phyloP scores from a whole-genome alignment of 2,329 filamentous ascomycete species.

The Talaromyces funiculosus region DNA sequence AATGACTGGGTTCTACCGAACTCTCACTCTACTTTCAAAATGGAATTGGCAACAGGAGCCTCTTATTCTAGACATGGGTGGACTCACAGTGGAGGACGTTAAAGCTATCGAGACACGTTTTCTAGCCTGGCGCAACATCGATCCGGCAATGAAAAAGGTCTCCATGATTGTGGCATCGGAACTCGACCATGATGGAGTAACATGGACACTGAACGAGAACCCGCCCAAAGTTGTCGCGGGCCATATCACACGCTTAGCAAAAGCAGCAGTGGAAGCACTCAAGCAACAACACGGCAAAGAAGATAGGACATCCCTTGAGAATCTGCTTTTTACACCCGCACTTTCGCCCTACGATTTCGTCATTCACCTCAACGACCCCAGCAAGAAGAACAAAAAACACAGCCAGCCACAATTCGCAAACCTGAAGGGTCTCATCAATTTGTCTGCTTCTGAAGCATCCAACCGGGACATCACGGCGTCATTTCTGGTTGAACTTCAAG shows the following conservation, averaged over 20 bases:
- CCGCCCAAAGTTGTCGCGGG: slow-evolving; percentile 79
- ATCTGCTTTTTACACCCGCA: slow-evolving; percentile 65
- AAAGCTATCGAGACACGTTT: slow-evolving; percentile 64
- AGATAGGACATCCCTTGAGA: slow-evolving; percentile 48
- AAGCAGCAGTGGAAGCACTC: slow-evolving; percentile 63
- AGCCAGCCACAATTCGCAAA: slow-evolving; percentile 32
- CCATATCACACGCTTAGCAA: slow-evolving; percentile 75
- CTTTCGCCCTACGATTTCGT: slow-evolving; percentile 78
- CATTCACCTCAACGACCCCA: slow-evolving; percentile 57
- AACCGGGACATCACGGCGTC: slow-evolving; percentile 55
- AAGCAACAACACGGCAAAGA: slow-evolving; percentile 34
- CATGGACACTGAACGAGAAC: slow-evolving; percentile 65
- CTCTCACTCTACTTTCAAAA: slow-evolving; percentile 69
- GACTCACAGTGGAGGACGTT: slow-evolving; percentile 56
- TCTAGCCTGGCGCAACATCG: slow-evolving; percentile 78
- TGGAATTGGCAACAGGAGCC: slow-evolving; percentile 92
- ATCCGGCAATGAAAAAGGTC: slow-evolving; percentile 79
- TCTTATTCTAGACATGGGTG: slow-evolving; percentile 69
- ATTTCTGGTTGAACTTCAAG: slow-evolving; percentile 63
- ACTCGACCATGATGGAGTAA: slow-evolving; percentile 68
- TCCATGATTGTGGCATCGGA: slow-evolving; percentile 77
- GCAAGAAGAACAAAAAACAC: slow-evolving; percentile 43
- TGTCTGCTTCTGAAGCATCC: background rate
- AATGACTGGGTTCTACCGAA: slow-evolving; percentile 74
- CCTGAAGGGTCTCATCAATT: slow-evolving; percentile 63